Evolutionary conservation across 2,329 filamentous ascomycete species (phyloP), one percentile per base, ranked within the genome.

Genomic region (Ramichloridium luteum): DNA sequence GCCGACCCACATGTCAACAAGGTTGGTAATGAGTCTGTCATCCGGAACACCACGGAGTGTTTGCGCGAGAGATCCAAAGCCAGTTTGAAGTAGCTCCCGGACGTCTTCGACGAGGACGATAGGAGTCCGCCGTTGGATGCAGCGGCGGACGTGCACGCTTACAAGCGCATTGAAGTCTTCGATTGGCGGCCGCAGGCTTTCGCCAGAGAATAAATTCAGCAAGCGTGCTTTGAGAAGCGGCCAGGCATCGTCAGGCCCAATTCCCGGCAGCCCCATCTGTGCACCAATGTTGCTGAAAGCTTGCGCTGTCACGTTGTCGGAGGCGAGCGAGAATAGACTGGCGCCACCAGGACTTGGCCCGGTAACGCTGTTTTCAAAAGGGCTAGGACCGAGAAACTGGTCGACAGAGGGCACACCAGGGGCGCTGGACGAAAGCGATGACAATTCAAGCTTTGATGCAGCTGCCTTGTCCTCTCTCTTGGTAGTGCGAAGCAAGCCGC

Each of bases 1-100:
- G 28, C 90, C 77, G 37, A 92, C 73, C 90, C 90, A 98, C 51
- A 94, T 76, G 52, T 93, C 84, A 2, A 94, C 88, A 1, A 98
- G 66, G 34, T 84, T 76, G 0, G 84, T 82, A 13, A 96, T 84
- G n/a, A 96, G 70, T 18, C 79, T 73, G 38, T 93, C 86, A 49
- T 96, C 88, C 0, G 83, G 70, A 1, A 84, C 76, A 27, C 74
- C 73, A 30, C 77, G 72, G 12, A 96, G 62, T 0, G 82, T 86
- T 43, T 86, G 80, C 45, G 93, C 88, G 2, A 98, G 67, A 2
- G 80, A 85, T 16, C 72, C 68, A 50, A 96, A 98, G 1, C 90
- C 90, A 0, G 81, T 80, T n/a, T 67, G 60, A 2, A 90, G 62
- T 3, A 90, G 65, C 44, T 88, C 80, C 30, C 76, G 68, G 6